Conservation (phyloP, 2,329 filamentous ascomycete species). For the Alternaria infectoria region DNA sequence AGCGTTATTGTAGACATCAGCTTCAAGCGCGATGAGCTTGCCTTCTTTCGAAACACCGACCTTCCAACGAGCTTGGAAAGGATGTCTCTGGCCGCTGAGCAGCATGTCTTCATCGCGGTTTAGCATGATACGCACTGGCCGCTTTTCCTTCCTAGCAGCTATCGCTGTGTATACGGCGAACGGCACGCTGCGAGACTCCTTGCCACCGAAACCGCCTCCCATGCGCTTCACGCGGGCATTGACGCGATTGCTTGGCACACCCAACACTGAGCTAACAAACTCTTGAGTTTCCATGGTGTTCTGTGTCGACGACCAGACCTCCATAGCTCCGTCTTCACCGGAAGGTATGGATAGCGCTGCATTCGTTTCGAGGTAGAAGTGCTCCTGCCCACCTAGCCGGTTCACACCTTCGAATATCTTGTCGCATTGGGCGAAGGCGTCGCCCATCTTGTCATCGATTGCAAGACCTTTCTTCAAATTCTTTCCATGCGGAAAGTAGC, state of each 20-base stretch:
- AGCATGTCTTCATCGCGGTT: slow-evolving; percentile 95
- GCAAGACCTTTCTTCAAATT: slow-evolving; percentile 77
- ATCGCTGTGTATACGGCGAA: slow-evolving; percentile 82
- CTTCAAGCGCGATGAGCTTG: slow-evolving; percentile 86
- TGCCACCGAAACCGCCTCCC: slow-evolving; percentile 92
- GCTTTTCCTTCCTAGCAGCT: slow-evolving; percentile 81
- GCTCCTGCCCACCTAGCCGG: slow-evolving; percentile 92
- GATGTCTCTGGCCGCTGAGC: slow-evolving; percentile 87
- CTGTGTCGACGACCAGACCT: slow-evolving; percentile 67
- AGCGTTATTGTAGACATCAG: slow-evolving; percentile 88
- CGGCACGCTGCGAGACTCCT: slow-evolving; percentile 85
- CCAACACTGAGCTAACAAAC: slow-evolving; percentile 82
- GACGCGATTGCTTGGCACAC: slow-evolving; percentile 85
- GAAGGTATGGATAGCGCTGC: slow-evolving; percentile 85
- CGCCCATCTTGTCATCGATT: slow-evolving; percentile 61
- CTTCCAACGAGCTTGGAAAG: slow-evolving; percentile 88
- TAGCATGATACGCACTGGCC: slow-evolving; percentile 89
- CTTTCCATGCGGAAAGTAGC: slow-evolving; percentile 80
- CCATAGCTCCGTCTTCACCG: slow-evolving; percentile 89
- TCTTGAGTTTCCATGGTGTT: slow-evolving; percentile 51
- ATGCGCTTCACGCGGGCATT: slow-evolving; percentile 88
- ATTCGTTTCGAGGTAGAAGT: slow-evolving; percentile 95
- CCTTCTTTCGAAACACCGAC: slow-evolving; percentile 90
- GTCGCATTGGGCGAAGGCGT: slow-evolving; percentile 77
- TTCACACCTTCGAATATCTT: slow-evolving; percentile 82